Evolutionary conservation across 2,329 filamentous ascomycete species (phyloP), one percentile per base, ranked within the genome.

Genomic region (Trematosphaeria pertusa): DNA sequence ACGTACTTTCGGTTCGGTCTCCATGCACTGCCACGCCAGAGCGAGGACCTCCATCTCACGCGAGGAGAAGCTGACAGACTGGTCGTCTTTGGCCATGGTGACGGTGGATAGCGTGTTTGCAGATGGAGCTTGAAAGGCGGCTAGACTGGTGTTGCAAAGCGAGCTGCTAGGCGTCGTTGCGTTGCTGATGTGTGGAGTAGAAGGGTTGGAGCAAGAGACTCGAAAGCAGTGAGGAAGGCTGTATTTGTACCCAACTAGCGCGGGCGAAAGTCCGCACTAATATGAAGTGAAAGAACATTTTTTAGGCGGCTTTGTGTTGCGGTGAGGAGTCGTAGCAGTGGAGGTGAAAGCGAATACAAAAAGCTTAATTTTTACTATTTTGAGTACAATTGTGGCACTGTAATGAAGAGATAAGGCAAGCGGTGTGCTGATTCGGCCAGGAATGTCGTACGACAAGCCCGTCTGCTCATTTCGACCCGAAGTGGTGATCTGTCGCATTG

Each of bases 21-120:
- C 64, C 50, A 72, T 58, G 44, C 69, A 72, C 24, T 70, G 65
- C 69, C 67, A 71, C 1, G 66, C 63, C 0, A 69, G 38, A 0
- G 65, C 66, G 8, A 70, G 59, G 8, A 63, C 57, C 39, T 70
- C 55, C 50, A 58, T 65, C 43, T 70, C 67, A 11, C 64, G 57
- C 10, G 61, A 1, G 0, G 59, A 46, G 30, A 70, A 56, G 10
- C 17, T 41, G 34, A 54, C 33, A 0, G 41, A 8, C 24, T 28
- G 26, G 3, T 50, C 51, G 7, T 50, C 46, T 17, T 33, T 45
- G 5, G 56, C 10, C 52, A 61, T 62, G 34, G 20, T 49, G 40
- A 24, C 32, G 44, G 34, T 26, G 34, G 24, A 22, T 10, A 15
- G n/a, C 5, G 28, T 46, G 48, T 37, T 11, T 31, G 15, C 11